Evolutionary conservation across 2,329 filamentous ascomycete genomes (phyloP), one percentile per base, ranked within the genome.

Genomic region (Ophioceras dolichostomum): DNA sequence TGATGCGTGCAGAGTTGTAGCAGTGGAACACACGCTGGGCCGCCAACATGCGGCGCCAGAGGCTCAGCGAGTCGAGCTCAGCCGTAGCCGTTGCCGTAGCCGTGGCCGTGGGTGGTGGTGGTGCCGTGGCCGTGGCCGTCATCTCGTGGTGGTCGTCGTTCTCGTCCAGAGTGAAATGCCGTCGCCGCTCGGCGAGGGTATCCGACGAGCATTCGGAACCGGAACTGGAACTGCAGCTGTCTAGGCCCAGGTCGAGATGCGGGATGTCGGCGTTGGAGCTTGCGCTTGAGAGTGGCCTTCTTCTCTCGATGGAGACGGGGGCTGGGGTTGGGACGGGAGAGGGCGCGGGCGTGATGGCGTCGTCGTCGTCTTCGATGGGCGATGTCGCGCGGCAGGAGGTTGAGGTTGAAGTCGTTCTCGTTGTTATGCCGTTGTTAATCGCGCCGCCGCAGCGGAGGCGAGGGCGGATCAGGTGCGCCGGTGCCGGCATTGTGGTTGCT

Each of bases 1-100:
- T 57, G 56, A 65, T 63, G 26, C 61, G 48, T 12, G 61, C 60
- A 16, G 60, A 64, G 37, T 61, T 62, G 48, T 65, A 65, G 47
- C 61, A 64, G 36, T 60, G 56, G 39, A 57, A 63, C 10, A 45
- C 50, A 17, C 52, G 51, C 48, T 65, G 61, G 7, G 64, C 53
- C 2, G 54, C 55, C 9, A 65, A 52, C 61, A 65, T 64, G 36
- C 58, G 57, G 28, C 47, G 49, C 61, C 61, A 65, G 6, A 65
- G 48, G n/a, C 47, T 45, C 34, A 53, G 52, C 3, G 58, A 51
- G 43, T 62, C 58, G 24, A 56, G 22, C 22, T 12, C 12, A 7
- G 22, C 22, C 22, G 22, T 26, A 7, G 22, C 22, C 22, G 22
- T 26, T 12, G n/a, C n/a, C n/a, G n/a, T n/a, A n/a, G n/a, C n/a